These are phyloP conservation scores for Penicillium pulvis DNA, from an alignment of 495 filamentous ascomycete genomes.

Conservation along the genomic window DNA sequence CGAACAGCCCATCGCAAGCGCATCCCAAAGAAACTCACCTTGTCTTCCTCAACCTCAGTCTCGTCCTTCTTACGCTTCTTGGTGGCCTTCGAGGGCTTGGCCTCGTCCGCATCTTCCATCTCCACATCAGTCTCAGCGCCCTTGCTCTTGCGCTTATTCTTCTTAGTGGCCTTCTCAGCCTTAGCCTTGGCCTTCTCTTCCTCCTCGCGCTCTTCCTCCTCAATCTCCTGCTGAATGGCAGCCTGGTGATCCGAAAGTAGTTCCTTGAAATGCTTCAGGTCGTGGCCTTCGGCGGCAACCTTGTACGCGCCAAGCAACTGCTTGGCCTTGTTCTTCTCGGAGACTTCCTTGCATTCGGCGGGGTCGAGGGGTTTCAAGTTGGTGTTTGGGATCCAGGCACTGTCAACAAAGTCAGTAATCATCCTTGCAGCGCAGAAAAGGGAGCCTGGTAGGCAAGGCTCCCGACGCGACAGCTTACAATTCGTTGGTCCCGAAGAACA, in stretches of 20 bases:
- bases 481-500: conserved; percentile 92
- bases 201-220: conserved; percentile 58
- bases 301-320: conserved; percentile 69
- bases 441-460: conserved; percentile 17
- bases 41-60: conserved; percentile 64
- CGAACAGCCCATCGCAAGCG: background rate
- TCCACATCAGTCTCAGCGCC: conserved; percentile 69
- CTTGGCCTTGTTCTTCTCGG: conserved; percentile 74
- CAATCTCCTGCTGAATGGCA: conserved; percentile 61
- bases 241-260: conserved; percentile 63
- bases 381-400: conserved; percentile 82
- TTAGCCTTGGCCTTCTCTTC: conserved; percentile 62
- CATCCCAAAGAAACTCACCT: conserved; percentile 50
- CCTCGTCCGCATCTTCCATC: conserved; percentile 67
- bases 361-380: conserved; percentile 73
- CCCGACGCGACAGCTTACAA: conserved; percentile 63
- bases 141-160: conserved; percentile 66
- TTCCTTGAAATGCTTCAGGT: conserved; percentile 74
- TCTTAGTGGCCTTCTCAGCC: conserved; percentile 58
- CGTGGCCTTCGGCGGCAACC: conserved; percentile 70
- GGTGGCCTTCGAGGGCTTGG: conserved; percentile 54
- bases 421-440: background rate
- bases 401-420: conserved; percentile 35
- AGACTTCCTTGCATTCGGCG: conserved; percentile 61
- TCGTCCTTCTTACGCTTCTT: conserved; percentile 74